These are phyloP conservation scores for Citrullus colocynthis DNA, from an alignment of 306 rosid species.

Conservation along the genomic window DNA sequence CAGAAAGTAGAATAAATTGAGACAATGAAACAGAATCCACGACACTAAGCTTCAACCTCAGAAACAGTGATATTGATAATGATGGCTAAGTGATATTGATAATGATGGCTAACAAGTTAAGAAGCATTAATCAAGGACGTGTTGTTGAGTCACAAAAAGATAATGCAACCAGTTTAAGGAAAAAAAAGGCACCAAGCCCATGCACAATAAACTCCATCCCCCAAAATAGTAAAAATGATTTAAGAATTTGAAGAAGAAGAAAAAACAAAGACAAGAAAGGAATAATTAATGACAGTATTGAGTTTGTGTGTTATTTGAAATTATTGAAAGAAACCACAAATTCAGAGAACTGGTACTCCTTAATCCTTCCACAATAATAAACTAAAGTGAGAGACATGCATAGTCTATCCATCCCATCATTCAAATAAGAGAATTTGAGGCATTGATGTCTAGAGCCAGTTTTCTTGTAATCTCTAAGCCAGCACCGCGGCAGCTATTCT, in stretches of 20 bases:
- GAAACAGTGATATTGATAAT: background rate
- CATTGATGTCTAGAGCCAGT: no score
- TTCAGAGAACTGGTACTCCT: no score
- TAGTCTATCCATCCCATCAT: no score
- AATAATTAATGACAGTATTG: background rate
- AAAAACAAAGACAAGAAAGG: background rate
- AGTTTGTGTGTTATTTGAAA: background rate
- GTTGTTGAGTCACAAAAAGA: background rate
- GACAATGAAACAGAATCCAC: background rate
- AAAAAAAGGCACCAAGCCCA: background rate
- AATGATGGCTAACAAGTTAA: background rate
- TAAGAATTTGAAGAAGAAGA: background rate
- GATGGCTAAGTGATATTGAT: background rate
- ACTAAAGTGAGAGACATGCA: no score
- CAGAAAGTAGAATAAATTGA: constrained; percentile 31
- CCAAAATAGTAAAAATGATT: background rate
- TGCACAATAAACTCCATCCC: background rate
- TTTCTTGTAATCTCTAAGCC: no score
- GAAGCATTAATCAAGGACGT: background rate
- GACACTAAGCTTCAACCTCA: background rate
- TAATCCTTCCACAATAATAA: no score
- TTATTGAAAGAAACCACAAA: no score
- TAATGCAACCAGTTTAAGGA: background rate
- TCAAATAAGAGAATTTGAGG: no score
- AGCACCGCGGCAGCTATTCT: no score